Evolutionary conservation across 306 rosid species (phyloP), one percentile per base, ranked within the genome.

Genomic region (Rosa multiflora): DNA sequence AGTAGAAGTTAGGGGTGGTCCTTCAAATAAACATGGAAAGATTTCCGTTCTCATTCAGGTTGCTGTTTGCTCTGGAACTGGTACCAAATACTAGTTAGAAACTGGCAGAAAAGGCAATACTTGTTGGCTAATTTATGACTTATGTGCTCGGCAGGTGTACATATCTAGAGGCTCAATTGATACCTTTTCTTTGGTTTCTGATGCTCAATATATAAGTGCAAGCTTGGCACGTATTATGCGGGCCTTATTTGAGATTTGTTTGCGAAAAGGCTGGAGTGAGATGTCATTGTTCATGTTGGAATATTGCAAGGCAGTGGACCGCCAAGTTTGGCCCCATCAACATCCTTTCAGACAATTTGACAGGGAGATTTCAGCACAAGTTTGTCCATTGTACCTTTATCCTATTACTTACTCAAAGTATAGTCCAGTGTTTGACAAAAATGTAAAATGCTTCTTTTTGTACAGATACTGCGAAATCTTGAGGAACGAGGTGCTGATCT

Each of bases 281-380:
- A 94, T 92, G 95, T 59, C 97, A 55, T 47, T 92, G 86, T 92
- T 91, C 82, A 89, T 94, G 99, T 86, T 94, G 90, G 97, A 94
- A 77, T 94, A 92, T 84, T 92, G 99, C 92, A 94, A 92, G 84
- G 97, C 97, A 53, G 99, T 94, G 82, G 99, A 94, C 85, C 97
- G 94, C 77, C 93, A 91, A 92, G 79, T 94, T 82, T 94, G 99
- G 99, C 97, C 99, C 1, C 90, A 91, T 79, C 97, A 81, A 72
- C 97, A 94, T 92, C 97, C 99, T 68, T 93, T 94, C 77, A 85
- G 99, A 82, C 99, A 92, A 78, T 94, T 92, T 82, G 91, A 88
- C 81, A 92, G 77, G 93, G 99, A 92, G 73, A 87, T 94, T 76
- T 91, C 99, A 17, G 76, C 84, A 56, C 97, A 92, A 51, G 98